A percentile compares a stretch with the other conserved stretches of the same genome.
Evolutionary conservation across 2,329 filamentous ascomycete genomes (phyloP).

Genomic region (Hypoxylon sp.): DNA sequence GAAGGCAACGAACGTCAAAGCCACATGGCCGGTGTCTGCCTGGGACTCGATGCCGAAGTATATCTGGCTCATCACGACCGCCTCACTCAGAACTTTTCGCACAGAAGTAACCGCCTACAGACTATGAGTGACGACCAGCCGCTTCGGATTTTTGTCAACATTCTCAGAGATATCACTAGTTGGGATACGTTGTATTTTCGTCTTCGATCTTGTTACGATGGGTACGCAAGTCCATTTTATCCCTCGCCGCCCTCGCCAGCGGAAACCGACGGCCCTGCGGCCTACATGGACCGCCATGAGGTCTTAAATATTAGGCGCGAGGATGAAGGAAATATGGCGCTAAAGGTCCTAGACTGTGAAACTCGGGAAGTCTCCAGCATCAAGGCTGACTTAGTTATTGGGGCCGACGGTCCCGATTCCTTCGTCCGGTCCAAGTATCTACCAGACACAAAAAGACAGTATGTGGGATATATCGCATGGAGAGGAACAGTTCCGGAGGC

Average conservation of each 20-base stretch:
- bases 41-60: background rate
- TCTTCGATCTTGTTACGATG: constrained; percentile 7
- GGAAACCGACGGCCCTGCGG: background rate
- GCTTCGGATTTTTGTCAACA: background rate
- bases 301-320: background rate
- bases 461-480: constrained; percentile 13
- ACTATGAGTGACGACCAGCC: background rate
- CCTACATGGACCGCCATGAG: too few species aligned
- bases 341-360: background rate
- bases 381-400: background rate
- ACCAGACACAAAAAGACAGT: background rate
- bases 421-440: background rate
- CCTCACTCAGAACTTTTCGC: background rate
- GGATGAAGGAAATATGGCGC: background rate
- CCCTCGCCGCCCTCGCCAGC: background rate
- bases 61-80: background rate
- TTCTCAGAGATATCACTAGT: background rate
- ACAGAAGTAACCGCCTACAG: background rate
- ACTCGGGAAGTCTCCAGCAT: background rate
- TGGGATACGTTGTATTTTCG: constrained; percentile 11
- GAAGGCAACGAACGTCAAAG: too few species aligned
- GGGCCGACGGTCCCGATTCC: constrained; percentile 4
- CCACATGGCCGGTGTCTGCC: constrained; percentile 8
- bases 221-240: background rate
- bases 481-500: constrained; percentile 3